Conservation (phyloP, 352 stramenopile genomes). For the Phytophthora foliorum region DNA sequence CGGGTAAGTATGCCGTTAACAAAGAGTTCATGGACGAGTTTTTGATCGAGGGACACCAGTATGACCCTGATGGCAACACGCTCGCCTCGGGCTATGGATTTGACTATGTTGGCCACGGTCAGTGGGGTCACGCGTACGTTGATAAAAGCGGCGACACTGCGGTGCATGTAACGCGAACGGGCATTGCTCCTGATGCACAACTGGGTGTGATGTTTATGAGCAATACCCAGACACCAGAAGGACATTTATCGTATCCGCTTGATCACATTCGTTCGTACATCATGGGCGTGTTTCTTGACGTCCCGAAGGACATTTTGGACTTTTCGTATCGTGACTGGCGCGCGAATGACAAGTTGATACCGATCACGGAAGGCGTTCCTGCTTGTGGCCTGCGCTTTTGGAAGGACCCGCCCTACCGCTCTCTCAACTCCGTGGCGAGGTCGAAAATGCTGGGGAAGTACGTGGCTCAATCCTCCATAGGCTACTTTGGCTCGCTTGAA, state of each 20-base stretch:
- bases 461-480: slow-evolving; percentile 39
- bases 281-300: slow-evolving; percentile 72
- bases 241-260: slow-evolving; percentile 51
- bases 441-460: slow-evolving; percentile 60
- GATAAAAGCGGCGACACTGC: slow-evolving; percentile 76
- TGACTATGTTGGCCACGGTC: slow-evolving; percentile 59
- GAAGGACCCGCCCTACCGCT: slow-evolving; percentile 42
- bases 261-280: slow-evolving; percentile 77
- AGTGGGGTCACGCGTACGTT: slow-evolving; percentile 74
- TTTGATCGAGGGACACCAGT: slow-evolving; percentile 56
- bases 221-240: slow-evolving; percentile 57
- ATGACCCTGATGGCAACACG: slow-evolving; percentile 53
- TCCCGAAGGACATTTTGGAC: slow-evolving; percentile 64
- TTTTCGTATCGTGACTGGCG: slow-evolving; percentile 50
- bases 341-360: slow-evolving; percentile 40
- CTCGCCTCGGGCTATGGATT: slow-evolving; percentile 73
- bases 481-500: slow-evolving; percentile 48
- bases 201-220: slow-evolving; percentile 68
- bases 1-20: slow-evolving; percentile 56
- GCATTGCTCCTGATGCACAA: slow-evolving; percentile 54
- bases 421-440: slow-evolving; percentile 33
- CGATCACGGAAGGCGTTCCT: slow-evolving; percentile 42
- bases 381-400: slow-evolving; percentile 56
- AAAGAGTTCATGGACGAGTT: slow-evolving; percentile 49
- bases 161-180: slow-evolving; percentile 65